Evolutionary conservation across 2,329 filamentous ascomycete species (phyloP).

Genomic region (Botrytis porri): DNA sequence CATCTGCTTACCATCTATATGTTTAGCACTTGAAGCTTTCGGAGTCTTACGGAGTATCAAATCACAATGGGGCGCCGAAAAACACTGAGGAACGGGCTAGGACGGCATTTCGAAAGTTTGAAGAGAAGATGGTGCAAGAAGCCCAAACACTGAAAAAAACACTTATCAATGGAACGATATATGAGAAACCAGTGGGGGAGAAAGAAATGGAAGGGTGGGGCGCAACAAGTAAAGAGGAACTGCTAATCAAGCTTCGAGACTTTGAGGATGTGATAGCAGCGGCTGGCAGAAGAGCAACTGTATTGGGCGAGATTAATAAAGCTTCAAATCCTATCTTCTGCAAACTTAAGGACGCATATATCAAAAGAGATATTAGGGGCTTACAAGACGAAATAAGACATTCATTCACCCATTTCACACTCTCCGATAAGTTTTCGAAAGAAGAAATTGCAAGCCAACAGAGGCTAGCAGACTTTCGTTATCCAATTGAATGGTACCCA

Average conservation of each 20-base stretch:
- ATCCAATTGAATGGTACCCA: constrained; percentile 89
- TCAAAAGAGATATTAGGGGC: constrained; percentile 49
- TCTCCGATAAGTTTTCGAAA: constrained; percentile 47
- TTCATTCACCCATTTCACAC: constrained; percentile 47
- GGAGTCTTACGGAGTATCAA: neutral
- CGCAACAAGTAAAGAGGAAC: neutral
- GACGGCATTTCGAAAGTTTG: neutral
- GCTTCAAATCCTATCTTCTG: constrained; percentile 31
- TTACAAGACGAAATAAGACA: constrained; percentile 61
- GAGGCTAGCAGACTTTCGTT: constrained; percentile 76
- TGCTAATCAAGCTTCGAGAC: neutral
- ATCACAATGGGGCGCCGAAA: neutral
- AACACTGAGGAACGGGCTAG: neutral
- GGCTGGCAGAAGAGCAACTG: constrained; percentile 20
- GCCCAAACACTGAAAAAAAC: rapidly evolving
- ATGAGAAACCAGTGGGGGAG: neutral
- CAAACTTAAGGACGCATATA: constrained; percentile 56
- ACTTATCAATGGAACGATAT: neutral
- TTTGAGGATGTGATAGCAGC: neutral
- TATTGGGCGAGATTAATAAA: constrained; percentile 20
- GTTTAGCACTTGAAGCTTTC: neutral
- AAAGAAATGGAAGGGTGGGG: neutral
- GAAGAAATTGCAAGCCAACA: constrained; percentile 45
- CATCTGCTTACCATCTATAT: neutral
- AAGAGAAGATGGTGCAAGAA: neutral